phyloP scores from a whole-genome alignment of 2,329 filamentous ascomycete genomes.

The Zymoseptoria crescenta region DNA sequence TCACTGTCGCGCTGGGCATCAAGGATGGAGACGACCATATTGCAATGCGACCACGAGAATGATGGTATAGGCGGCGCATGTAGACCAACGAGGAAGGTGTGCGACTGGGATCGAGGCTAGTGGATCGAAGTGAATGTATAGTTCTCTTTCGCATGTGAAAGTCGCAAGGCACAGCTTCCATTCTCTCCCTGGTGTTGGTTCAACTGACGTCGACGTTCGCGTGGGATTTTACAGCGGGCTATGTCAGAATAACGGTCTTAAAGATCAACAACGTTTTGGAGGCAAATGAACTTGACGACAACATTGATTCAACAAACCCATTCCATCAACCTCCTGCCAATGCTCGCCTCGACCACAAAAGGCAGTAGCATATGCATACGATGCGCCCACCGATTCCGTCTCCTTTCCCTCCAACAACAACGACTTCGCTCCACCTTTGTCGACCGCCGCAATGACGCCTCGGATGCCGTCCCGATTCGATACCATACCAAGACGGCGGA shows the following conservation, averaged over 20 bases:
- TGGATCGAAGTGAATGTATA: not conserved
- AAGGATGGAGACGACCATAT: slow-evolving; percentile 77
- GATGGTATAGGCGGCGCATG: not conserved
- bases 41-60: slow-evolving; percentile 5
- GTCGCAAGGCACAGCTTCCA: not conserved
- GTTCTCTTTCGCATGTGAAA: not conserved
- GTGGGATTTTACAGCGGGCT: not conserved
- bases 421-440: slow-evolving; percentile 18
- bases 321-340: not conserved
- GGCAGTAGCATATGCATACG: slow-evolving; percentile 30
- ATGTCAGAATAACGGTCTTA: not conserved
- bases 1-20: slow-evolving; percentile 73
- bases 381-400: slow-evolving; percentile 31
- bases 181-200: too few relatives aligned
- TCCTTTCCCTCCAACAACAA: slow-evolving; percentile 23
- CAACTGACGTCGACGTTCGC: too few relatives aligned
- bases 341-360: slow-evolving; percentile 9
- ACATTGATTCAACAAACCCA: not conserved
- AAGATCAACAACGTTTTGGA: not conserved
- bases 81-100: not conserved
- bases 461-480: not conserved
- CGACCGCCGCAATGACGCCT: not conserved
- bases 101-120: not conserved
- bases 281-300: not conserved
- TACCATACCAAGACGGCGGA: not conserved